Base-by-base conservation (phyloP, 441 rosid genomes). In the Syzygium malaccense region DNA sequence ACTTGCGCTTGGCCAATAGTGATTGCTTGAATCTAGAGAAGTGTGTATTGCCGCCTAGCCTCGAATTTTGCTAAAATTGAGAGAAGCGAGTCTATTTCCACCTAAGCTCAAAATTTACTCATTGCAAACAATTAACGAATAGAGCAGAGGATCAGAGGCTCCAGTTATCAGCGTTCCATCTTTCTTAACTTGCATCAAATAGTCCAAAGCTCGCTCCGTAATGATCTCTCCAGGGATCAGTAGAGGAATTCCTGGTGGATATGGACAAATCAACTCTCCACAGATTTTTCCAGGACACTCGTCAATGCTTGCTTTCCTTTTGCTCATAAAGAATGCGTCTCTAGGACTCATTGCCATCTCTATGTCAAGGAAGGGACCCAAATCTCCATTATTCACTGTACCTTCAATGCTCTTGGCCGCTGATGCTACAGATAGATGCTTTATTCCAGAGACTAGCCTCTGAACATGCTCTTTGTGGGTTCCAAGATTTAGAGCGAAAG, bases 231-330 rank as follows among this genome's bases (percentile, higher is more conserved):
- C 96, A 3, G 95, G 96, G 68, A 92, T 89, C 89, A 91, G 48
- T 17, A 94, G 91, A 28, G 97, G 95, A 86, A 94, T 95, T 85
- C 97, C 96, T 1, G 95, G 96, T 12, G 96, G 97, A 78, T 94
- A 95, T 49, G 95, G 94, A 86, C 96, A 93, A 89, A 94, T 89
- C 26, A 94, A 93, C 91, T 94, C 95, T 86, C 96, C 95, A 49
- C 91, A 92, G 23, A 91, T 89, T 89, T 91, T 90, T 49, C 94
- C 95, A 56, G 94, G 79, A 88, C 95, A 89, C 86, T 95, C 93
- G 49, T 88, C 86, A 14, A 93, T 20, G 14, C 86, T 57, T 88
- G 92, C 93, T 87, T 90, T 91, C 91, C 88, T 91, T 90, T 94
- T 94, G 41, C 86, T 86, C 37, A 91, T 86, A 88, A 94, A 95